Evolutionary conservation across 257 asterid species (phyloP).

Genomic region (Mitragyna speciosa): DNA sequence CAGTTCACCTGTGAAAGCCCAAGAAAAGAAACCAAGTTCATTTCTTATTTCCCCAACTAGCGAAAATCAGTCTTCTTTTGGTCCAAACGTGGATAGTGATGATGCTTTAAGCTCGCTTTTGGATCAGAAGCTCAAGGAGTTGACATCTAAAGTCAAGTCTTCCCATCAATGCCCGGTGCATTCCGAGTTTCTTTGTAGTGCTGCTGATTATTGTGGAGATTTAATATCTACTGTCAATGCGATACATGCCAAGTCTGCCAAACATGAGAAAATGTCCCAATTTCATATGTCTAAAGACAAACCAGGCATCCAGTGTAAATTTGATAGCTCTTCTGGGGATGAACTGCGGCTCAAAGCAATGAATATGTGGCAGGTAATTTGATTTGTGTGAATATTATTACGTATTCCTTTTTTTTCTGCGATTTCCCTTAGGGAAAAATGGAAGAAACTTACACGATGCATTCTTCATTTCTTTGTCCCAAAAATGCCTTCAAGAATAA

Average conservation of each 20-base stretch:
- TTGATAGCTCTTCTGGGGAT: conserved; percentile 36
- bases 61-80: conserved; percentile 47
- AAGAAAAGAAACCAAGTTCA: conserved; percentile 36
- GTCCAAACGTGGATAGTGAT: conserved; percentile 49
- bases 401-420: not conserved
- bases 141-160: conserved; percentile 68
- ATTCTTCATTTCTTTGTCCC: not conserved
- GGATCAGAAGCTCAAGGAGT: conserved; percentile 86
- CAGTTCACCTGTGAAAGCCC: conserved; percentile 35
- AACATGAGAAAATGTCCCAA: conserved; percentile 27
- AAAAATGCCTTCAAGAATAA: not conserved
- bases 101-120: conserved; percentile 86
- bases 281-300: conserved; percentile 29
- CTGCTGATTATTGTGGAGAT: conserved; percentile 33
- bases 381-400: not conserved
- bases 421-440: not conserved
- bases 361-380: conserved; percentile 52
- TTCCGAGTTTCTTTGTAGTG: conserved; percentile 37
- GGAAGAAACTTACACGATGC: not conserved
- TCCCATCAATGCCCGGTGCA: conserved; percentile 53
- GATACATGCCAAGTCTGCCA: conserved; percentile 25
- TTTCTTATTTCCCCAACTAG: conserved; percentile 34
- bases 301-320: conserved; percentile 32
- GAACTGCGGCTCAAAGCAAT: conserved; percentile 40
- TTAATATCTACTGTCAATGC: conserved; percentile 27